Percentiles rank a stretch among this genome's conserved stretches.
Evolutionary conservation across 345 rosid genomes (phyloP).

Genomic region (Eucalyptus pauciflora): DNA sequence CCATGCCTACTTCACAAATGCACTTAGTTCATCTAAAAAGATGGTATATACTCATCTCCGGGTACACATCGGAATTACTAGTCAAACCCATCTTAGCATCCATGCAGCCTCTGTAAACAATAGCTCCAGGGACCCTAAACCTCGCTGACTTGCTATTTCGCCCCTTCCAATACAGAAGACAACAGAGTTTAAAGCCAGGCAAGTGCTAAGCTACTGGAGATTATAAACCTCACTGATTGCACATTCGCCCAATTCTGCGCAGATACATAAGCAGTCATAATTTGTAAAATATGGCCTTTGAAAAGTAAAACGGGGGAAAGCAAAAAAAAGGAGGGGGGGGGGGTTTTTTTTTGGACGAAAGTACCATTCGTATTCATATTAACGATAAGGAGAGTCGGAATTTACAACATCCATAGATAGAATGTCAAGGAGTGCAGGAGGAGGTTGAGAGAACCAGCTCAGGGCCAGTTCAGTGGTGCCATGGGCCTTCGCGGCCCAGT

Average conservation of each 20-base stretch:
- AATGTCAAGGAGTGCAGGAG: no score
- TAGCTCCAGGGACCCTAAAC: neutral
- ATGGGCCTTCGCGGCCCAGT: no score
- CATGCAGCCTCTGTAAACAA: neutral
- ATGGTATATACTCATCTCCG: neutral
- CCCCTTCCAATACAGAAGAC: neutral
- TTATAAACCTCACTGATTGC: neutral
- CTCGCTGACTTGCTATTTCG: neutral
- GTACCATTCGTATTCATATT: no score
- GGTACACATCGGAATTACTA: neutral
- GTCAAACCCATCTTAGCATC: neutral
- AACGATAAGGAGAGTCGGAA: no score
- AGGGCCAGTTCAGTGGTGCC: no score
- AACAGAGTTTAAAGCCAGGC: neutral
- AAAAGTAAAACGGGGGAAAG: no score
- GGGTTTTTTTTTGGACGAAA: no score
- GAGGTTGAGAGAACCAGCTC: no score
- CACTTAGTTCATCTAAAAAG: neutral
- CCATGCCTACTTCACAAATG: neutral
- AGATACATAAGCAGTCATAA: neutral
- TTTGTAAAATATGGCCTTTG: neutral
- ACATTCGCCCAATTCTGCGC: neutral
- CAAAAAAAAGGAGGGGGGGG: accelerated
- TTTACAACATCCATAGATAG: no score
- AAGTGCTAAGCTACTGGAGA: neutral